Percentiles rank a stretch among this genome's conserved stretches.
phyloP scores from a whole-genome alignment of 495 filamentous ascomycete species.

The Aspergillus wentii region DNA sequence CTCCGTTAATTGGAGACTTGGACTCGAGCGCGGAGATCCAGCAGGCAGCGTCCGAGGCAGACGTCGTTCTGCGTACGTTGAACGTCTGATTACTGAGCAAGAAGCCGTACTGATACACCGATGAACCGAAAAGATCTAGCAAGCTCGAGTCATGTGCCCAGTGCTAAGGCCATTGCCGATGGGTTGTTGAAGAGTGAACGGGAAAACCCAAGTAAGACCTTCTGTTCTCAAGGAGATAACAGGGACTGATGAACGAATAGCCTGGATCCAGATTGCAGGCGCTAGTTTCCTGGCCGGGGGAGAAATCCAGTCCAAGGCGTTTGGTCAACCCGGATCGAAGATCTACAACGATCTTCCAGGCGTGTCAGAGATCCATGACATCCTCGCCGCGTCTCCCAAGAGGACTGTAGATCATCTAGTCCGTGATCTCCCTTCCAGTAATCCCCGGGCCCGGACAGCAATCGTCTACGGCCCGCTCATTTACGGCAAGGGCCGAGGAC shows the following conservation, averaged over 20 bases:
- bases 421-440: constrained; percentile 21
- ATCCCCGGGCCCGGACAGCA: constrained; percentile 45
- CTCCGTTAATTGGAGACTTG: constrained; percentile 34
- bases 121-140: constrained; percentile 21
- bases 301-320: constrained; percentile 3
- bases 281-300: constrained; percentile 6
- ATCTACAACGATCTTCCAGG: constrained; percentile 8
- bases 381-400: constrained; percentile 34
- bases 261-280: constrained; percentile 18
- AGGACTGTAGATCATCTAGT: constrained; percentile 45
- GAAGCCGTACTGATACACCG: background rate
- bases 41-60: constrained; percentile 29
- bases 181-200: constrained; percentile 15
- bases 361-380: constrained; percentile 17
- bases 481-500: constrained; percentile 60
- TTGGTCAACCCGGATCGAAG: constrained; percentile 4
- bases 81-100: too few species aligned
- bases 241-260: constrained; percentile 2
- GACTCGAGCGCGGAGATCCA: constrained; percentile 26
- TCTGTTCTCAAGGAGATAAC: background rate
- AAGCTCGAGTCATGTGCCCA: constrained; percentile 24
- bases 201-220: background rate
- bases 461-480: constrained; percentile 65
- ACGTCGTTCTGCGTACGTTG: constrained; percentile 39
- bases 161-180: constrained; percentile 22